Evolutionary conservation across 108 stramenopile genomes (phyloP), one percentile per base, ranked within the genome.

Genomic region (Hondaea fermentalgiana): DNA sequence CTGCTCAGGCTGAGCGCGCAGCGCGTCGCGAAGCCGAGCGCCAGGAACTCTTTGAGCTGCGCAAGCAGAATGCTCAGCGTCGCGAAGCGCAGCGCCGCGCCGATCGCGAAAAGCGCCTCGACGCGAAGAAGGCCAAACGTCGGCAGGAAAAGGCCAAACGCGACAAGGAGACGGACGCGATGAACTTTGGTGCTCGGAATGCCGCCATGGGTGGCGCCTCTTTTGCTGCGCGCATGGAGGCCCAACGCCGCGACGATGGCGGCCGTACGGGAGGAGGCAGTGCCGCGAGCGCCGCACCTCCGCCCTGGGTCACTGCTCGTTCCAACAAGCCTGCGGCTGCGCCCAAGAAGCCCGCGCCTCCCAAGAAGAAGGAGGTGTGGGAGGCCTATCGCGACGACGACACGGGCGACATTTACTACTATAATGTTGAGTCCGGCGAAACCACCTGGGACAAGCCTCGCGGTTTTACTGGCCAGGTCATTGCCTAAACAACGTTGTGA

Each of bases 351-450:
- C 35, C 64, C 42, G 64, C 76, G 60, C 43, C 87, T 21, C 43
- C 58, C 19, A 19, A 19, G 0, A 35, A 19, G 44, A 72, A 44
- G 72, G 58, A 60, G 42, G 55, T 10, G 49, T 89, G 89, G 89
- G 58, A 29, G 55, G 16, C 25, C 19, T 89, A 49, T 72, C 57
- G 28, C 23, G 89, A 89, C 89, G 89, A 89, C 35, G 51, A 60
- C 35, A 47, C 72, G 19, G 76, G 83, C 17, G 83, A 45, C 2
- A 47, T 29, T 64, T 89, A 89, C 89, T 89, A 89, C 89, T 89
- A 44, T 44, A 89, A 89, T 44, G 58, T 10, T 8, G 59, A 29
- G 25, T 42, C 72, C 42, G 89, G 89, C 35, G 89, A 89, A 49
- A 89, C 35, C 0, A 76, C 89, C 17, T 89, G 89, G 89, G 72